Conservation (phyloP, 2,329 filamentous ascomycete species). For the Neurospora crassa region DNA sequence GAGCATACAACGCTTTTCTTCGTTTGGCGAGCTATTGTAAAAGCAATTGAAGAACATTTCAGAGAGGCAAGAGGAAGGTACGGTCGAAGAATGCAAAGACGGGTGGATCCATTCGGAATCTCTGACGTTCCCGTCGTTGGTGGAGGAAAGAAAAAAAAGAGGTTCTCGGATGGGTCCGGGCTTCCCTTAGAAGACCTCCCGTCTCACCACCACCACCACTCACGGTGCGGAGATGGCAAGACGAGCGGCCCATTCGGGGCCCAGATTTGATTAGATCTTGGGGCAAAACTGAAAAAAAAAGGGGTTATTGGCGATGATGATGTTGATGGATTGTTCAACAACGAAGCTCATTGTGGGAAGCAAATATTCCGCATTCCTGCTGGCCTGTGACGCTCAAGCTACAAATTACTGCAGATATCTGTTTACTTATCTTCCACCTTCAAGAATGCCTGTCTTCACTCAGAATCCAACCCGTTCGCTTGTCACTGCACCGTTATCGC, state of each 20-base stretch:
- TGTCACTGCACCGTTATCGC: background rate
- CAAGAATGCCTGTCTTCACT: background rate
- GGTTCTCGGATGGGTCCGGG: background rate
- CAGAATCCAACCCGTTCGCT: background rate
- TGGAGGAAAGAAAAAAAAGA: background rate
- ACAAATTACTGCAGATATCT: background rate
- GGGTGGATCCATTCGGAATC: background rate
- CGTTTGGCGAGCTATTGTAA: background rate
- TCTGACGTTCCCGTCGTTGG: background rate
- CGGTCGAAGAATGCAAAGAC: background rate
- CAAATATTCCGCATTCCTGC: background rate
- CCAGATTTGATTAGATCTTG: background rate
- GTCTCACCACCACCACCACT: background rate
- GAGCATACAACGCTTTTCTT: background rate
- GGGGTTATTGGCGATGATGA: background rate
- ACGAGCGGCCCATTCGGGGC: background rate
- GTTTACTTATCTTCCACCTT: background rate
- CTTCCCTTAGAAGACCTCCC: background rate
- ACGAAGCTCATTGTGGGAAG: background rate
- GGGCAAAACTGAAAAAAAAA: background rate
- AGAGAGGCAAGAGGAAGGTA: background rate
- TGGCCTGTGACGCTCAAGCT: background rate
- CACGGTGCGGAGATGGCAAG: background rate
- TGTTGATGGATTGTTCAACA: background rate
- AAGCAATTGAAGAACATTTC: background rate